Conservation (phyloP, 345 rosid genomes). For the Aurinia saxatilis region DNA sequence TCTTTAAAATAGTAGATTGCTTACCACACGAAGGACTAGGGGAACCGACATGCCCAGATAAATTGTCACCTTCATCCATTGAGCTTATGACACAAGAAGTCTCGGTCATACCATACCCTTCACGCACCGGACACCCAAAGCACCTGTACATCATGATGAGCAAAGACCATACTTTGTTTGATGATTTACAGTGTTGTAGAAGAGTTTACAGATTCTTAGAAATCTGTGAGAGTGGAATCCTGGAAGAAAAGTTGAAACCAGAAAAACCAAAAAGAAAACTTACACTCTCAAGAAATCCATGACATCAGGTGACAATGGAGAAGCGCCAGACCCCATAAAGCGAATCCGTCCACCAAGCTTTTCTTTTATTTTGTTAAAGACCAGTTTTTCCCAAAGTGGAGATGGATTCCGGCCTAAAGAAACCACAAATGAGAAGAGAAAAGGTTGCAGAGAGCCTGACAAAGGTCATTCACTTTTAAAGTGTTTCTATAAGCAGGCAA, state of each 20-base stretch:
- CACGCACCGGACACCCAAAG: slow-evolving; percentile 75
- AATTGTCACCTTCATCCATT: slow-evolving; percentile 57
- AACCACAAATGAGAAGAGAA: slow-evolving; percentile 6
- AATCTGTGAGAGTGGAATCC: neutral
- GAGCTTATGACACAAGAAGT: slow-evolving; percentile 63
- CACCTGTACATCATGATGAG: slow-evolving; percentile 43
- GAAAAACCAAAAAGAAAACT: slow-evolving; percentile 17
- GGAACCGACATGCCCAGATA: slow-evolving; percentile 87
- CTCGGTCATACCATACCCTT: slow-evolving; percentile 97
- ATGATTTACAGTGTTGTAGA: neutral
- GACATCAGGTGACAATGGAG: slow-evolving; percentile 83
- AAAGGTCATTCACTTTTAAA: neutral
- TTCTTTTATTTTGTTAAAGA: slow-evolving; percentile 71
- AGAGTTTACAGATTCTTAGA: neutral
- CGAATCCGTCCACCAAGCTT: slow-evolving; percentile 87
- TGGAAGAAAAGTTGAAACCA: neutral
- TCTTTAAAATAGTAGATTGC: neutral
- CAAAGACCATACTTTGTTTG: neutral
- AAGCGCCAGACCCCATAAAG: slow-evolving; percentile 75
- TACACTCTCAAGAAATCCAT: slow-evolving; percentile 86
- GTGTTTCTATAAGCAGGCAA: neutral
- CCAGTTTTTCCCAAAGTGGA: slow-evolving; percentile 76
- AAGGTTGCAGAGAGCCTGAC: neutral
- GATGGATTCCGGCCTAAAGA: slow-evolving; percentile 60
- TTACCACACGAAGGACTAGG: slow-evolving; percentile 78